phyloP scores from a whole-genome alignment of 176 grass and related monocot genomes.

The Urochloa ruziziensis region DNA sequence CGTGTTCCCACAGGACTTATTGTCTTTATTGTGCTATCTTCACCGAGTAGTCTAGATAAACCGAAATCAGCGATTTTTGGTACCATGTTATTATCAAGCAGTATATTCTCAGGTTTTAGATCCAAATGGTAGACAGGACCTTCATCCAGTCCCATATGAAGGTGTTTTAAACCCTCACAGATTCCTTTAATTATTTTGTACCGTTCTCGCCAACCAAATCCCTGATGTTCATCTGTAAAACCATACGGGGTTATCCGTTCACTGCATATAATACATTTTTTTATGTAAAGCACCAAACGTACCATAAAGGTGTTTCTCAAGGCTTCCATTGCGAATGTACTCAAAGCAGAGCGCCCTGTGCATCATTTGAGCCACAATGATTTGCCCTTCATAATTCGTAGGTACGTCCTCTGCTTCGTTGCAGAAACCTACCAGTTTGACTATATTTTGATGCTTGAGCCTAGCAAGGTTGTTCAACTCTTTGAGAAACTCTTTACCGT shows the following conservation, averaged over 20 bases:
- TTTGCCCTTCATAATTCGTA: neutral
- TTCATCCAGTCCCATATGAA: neutral
- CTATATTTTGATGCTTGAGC: neutral
- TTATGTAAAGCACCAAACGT: too few species aligned
- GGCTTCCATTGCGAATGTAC: neutral
- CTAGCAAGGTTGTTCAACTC: neutral
- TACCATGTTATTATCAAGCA: neutral
- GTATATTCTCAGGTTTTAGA: neutral
- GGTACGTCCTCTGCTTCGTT: neutral
- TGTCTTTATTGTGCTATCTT: neutral
- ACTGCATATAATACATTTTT: too few species aligned
- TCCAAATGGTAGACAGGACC: neutral
- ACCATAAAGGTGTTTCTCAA: neutral
- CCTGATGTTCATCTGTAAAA: neutral
- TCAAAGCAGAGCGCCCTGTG: neutral
- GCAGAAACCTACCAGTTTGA: neutral
- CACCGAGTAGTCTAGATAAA: neutral
- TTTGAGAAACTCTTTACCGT: neutral
- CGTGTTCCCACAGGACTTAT: neutral
- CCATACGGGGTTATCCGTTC: neutral
- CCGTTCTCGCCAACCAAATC: neutral
- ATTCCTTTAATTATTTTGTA: neutral
- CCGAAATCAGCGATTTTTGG: neutral
- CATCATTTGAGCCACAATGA: neutral
- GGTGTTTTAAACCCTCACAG: neutral